Base-by-base conservation (phyloP, 2,329 filamentous ascomycete species). In the Periconia sp. region DNA sequence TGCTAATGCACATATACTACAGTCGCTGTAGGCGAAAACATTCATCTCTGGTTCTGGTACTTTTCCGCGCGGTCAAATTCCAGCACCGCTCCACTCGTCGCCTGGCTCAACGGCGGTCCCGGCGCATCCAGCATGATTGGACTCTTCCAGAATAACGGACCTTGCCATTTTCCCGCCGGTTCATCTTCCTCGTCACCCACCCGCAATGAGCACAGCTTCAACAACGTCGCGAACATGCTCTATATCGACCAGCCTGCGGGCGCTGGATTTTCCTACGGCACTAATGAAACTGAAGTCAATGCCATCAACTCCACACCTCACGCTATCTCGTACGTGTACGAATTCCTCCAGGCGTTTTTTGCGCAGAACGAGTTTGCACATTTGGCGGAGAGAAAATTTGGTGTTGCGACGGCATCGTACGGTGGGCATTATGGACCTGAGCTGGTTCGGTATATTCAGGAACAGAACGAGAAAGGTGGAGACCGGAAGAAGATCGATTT, bases 401-500 rank as follows among this genome's bases (percentile, higher is more conserved):
- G 47, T 7, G 14, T 49, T n/a, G 15, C 41, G 15, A 45, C 37
- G 11, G 40, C 27, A 30, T 19, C 23, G 9, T 52, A 52, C 35
- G 49, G 37, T 9, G 47, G 50, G 30, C 54, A 54, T 20, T 51
- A 45, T 8, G 54, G 52, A 2, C 55, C 52, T 14, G 48, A 54
- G 17, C 47, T 57, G 9, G 52, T 49, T 13, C 17, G 31, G 13
- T 52, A 57, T 40, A 52, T 57, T n/a, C 46, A 52, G 46, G 49
- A 52, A 5, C 55, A 51, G 18, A 57, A 57, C 49, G 23, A 45
- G 6, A 43, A 18, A 15, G 20, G 42, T 6, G 43, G 15, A 14
- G 17, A 3, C n/a, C 41, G 41, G 23, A 37, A 23, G 13, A 37
- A 14, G 8, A 45, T 50, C 19, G 11, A 37, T 27, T 41, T 50